Evolutionary conservation across 257 asterid genomes (phyloP).

Genomic region (Capsicum pubescens): DNA sequence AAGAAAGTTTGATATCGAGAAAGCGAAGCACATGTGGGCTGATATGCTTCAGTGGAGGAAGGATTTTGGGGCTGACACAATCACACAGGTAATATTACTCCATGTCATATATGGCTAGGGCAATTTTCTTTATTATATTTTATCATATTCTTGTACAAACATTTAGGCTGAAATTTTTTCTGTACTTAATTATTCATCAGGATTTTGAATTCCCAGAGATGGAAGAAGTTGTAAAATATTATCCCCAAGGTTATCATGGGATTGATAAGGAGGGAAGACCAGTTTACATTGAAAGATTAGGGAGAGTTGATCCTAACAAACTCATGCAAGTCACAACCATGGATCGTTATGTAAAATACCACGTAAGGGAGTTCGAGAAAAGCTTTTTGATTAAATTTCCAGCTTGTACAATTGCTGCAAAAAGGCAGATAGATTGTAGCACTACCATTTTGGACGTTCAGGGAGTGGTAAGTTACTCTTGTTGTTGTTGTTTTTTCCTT

Average conservation of each 20-base stretch:
- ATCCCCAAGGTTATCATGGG: constrained; percentile 98
- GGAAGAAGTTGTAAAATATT: constrained; percentile 77
- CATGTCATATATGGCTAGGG: neutral
- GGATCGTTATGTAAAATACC: constrained; percentile 86
- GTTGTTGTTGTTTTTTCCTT: neutral
- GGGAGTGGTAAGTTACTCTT: constrained; percentile 81
- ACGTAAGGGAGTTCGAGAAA: constrained; percentile 87
- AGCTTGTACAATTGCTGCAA: constrained; percentile 95
- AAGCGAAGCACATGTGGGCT: constrained; percentile 95
- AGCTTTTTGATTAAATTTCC: constrained; percentile 84
- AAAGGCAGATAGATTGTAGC: constrained; percentile 92
- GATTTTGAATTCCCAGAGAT: constrained; percentile 86
- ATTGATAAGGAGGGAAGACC: constrained; percentile 98
- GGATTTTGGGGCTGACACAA: constrained; percentile 87
- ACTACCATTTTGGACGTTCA: constrained; percentile 97
- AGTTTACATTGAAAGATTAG: constrained; percentile 86
- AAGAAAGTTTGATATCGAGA: constrained; percentile 83
- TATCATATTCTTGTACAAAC: neutral
- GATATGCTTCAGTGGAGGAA: constrained; percentile 98
- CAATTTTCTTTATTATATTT: neutral
- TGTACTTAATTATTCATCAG: constrained; percentile 45
- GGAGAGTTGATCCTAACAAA: constrained; percentile 82
- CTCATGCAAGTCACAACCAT: constrained; percentile 92
- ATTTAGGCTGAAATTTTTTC: constrained; percentile 24
- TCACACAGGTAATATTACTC: constrained; percentile 56